Evolutionary conservation across 805 yeast genomes (phyloP).

Genomic region (Candida pseudofarinosa): DNA sequence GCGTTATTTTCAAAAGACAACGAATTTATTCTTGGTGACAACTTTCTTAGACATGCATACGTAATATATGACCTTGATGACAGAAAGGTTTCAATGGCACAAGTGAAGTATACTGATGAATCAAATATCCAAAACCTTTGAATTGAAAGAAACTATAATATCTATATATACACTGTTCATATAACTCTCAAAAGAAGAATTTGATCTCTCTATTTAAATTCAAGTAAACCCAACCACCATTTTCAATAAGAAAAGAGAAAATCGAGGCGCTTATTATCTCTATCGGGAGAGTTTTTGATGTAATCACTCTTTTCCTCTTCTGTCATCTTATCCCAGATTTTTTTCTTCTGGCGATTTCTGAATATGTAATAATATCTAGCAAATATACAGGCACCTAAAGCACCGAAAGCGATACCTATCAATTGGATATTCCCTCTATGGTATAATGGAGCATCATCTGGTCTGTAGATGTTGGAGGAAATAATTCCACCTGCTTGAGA

Average conservation of each 20-base stretch:
- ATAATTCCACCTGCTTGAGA: constrained; percentile 56
- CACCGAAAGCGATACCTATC: constrained; percentile 30
- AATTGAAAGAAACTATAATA: too few relatives aligned
- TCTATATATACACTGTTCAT: too few relatives aligned
- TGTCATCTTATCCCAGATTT: constrained; percentile 49
- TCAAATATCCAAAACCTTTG: not conserved
- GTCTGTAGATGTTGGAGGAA: constrained; percentile 53
- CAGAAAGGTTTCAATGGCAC: constrained; percentile 22
- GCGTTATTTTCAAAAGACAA: constrained; percentile 11
- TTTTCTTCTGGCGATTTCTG: constrained; percentile 42
- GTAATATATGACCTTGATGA: constrained; percentile 23
- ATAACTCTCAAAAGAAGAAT: too few relatives aligned
- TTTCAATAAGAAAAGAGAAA: constrained; percentile 28
- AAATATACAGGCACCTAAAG: constrained; percentile 22
- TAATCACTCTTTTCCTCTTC: constrained; percentile 49
- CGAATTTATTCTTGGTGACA: constrained; percentile 20
- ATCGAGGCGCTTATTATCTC: constrained; percentile 59
- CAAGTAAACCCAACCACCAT: too few relatives aligned
- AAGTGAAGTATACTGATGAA: constrained; percentile 11
- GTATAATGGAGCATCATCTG: constrained; percentile 57
- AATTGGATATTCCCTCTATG: constrained; percentile 50
- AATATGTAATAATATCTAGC: constrained; percentile 35
- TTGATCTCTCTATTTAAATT: too few relatives aligned
- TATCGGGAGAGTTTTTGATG: constrained; percentile 41
- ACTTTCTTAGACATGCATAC: constrained; percentile 23